Evolutionary conservation across 176 grass and related monocot species (phyloP).

Genomic region (Carex kokanica): DNA sequence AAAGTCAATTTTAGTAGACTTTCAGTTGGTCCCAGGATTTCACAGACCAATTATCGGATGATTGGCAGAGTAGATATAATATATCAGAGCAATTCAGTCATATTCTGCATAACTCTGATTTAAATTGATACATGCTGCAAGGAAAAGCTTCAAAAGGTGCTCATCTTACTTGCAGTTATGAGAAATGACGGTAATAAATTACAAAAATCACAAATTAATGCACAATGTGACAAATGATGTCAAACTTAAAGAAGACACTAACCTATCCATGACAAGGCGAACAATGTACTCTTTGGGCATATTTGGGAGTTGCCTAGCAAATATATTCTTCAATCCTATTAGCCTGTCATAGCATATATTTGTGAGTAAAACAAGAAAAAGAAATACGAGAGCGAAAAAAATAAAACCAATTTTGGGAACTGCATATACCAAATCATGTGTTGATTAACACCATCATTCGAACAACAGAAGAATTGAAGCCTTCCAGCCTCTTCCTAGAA

Average conservation of each 20-base stretch:
- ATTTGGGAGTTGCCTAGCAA: constrained; percentile 94
- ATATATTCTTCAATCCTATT: constrained; percentile 99
- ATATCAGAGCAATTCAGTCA: not conserved
- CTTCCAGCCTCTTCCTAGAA: constrained; percentile 80
- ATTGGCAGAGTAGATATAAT: not conserved
- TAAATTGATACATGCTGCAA: not conserved
- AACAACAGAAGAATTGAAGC: constrained; percentile 86
- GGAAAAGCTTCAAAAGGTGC: not conserved
- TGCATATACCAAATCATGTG: constrained; percentile 90
- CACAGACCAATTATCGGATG: not conserved
- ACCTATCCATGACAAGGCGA: constrained; percentile 99
- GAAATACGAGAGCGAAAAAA: not conserved
- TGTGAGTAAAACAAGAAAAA: not conserved
- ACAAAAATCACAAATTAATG: not conserved
- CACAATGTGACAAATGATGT: not conserved
- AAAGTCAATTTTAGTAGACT: not conserved
- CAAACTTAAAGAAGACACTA: constrained; percentile 11
- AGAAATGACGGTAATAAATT: not conserved
- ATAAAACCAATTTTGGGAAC: constrained; percentile 15
- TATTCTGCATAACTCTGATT: constrained; percentile 7
- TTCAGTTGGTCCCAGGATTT: not conserved
- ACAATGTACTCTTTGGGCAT: constrained; percentile 99
- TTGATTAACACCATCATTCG: constrained; percentile 91
- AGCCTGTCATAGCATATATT: constrained; percentile 48
- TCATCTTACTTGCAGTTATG: not conserved